Conservation (phyloP, 164 flowering plant genomes). For the Sedum album region DNA sequence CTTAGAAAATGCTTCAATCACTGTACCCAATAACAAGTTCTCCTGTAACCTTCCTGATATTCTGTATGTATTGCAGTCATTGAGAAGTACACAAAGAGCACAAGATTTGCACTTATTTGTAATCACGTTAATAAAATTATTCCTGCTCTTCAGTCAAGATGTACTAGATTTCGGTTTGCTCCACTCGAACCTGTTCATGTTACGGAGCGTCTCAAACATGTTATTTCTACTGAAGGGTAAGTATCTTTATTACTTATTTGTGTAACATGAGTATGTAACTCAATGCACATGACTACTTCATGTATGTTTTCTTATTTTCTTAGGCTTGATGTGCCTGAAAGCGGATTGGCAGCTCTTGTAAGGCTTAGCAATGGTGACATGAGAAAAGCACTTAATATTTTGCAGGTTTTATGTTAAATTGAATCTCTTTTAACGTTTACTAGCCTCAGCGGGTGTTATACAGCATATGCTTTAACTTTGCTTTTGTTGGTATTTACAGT, state of each 20-base stretch:
- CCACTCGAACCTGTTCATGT: slow-evolving; percentile 79
- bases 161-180: slow-evolving; percentile 95
- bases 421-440: neutral
- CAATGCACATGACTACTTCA: neutral
- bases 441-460: neutral
- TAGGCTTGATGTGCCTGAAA: slow-evolving; percentile 82
- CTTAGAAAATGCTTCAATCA: neutral
- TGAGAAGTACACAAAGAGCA: slow-evolving; percentile 91
- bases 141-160: slow-evolving; percentile 94
- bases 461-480: neutral
- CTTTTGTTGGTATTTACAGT: slow-evolving; percentile 45
- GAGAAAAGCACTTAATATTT: slow-evolving; percentile 95
- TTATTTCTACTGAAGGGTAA: slow-evolving; percentile 72
- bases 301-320: neutral
- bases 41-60: neutral
- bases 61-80: slow-evolving; percentile 50
- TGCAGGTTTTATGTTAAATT: slow-evolving; percentile 49
- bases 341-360: slow-evolving; percentile 77
- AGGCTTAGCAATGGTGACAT: slow-evolving; percentile 93
- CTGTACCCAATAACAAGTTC: neutral
- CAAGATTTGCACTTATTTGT: slow-evolving; percentile 88
- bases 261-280: neutral
- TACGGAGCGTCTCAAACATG: slow-evolving; percentile 73
- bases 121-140: slow-evolving; percentile 96
- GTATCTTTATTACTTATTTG: slow-evolving; percentile 8